phyloP scores from a whole-genome alignment of 176 grass and related monocot genomes.

The Echinochloa phyllopogon region DNA sequence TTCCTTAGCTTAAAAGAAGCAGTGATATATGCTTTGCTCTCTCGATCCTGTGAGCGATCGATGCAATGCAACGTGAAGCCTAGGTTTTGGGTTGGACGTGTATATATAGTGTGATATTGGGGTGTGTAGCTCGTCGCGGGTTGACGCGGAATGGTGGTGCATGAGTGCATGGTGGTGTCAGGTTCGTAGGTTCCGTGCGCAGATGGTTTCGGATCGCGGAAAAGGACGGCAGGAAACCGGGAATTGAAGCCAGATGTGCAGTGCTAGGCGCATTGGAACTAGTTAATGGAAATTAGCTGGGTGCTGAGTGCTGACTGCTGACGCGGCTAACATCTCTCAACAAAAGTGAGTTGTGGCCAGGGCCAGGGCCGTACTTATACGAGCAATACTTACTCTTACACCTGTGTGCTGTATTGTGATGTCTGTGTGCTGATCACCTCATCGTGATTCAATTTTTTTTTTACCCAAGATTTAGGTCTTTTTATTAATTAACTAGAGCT shows the following conservation, averaged over 20 bases:
- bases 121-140: background rate
- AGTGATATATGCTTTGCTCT: too few species aligned
- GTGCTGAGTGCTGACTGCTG: conserved; percentile 10
- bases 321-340: conserved; percentile 8
- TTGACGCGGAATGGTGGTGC: conserved; percentile 25
- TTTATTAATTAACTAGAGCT: too few species aligned
- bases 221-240: conserved; percentile 26
- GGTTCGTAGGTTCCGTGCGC: background rate
- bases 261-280: background rate
- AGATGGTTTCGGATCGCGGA: conserved; percentile 38
- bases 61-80: background rate
- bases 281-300: background rate
- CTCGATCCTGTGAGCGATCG: background rate
- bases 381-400: too few species aligned
- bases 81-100: conserved; percentile 27
- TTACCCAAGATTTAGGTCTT: too few species aligned
- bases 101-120: conserved; percentile 7
- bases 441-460: too few species aligned
- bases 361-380: background rate
- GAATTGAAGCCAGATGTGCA: background rate
- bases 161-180: background rate
- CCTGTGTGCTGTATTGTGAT: too few species aligned
- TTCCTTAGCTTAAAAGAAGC: background rate
- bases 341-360: conserved; percentile 6
- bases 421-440: too few species aligned